Conservation (phyloP, 2,329 filamentous ascomycete genomes). For the Akanthomyces muscarius region DNA sequence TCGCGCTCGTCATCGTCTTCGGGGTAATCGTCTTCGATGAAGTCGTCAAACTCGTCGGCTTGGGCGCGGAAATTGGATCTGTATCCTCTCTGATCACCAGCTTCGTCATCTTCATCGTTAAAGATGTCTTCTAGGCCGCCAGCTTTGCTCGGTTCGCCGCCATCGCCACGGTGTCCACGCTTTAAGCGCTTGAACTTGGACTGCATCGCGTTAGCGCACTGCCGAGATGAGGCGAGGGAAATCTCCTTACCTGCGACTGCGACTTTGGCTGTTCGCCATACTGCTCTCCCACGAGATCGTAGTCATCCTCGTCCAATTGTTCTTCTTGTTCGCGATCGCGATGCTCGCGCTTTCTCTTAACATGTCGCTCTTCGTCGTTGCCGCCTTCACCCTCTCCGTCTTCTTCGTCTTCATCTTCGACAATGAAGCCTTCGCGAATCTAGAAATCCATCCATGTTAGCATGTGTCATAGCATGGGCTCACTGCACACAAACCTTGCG, state of each 20-base stretch:
- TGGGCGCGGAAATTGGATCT: slow-evolving; percentile 54
- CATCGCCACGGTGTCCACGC: slow-evolving; percentile 77
- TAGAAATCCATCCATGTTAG: slow-evolving; percentile 33
- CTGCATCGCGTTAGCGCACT: slow-evolving; percentile 40
- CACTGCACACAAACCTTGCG: slow-evolving; percentile 54
- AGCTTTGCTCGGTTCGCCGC: slow-evolving; percentile 58
- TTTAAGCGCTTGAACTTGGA: slow-evolving; percentile 96
- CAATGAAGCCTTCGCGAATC: slow-evolving; percentile 93
- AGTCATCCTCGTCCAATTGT: slow-evolving; percentile 89
- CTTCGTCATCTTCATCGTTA: slow-evolving; percentile 85
- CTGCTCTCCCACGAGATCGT: slow-evolving; percentile 88
- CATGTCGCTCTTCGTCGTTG: slow-evolving; percentile 50
- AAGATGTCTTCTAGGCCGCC: slow-evolving; percentile 89
- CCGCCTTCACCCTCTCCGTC: slow-evolving; percentile 60
- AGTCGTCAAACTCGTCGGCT: slow-evolving; percentile 84
- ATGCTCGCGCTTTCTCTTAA: slow-evolving; percentile 72
- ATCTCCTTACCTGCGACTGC: slow-evolving; percentile 62
- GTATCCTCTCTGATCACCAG: slow-evolving; percentile 50
- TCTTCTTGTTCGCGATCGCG: slow-evolving; percentile 79
- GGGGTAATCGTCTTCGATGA: slow-evolving; percentile 94
- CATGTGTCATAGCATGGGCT: background rate
- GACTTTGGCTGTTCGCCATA: slow-evolving; percentile 60
- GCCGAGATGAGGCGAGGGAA: background rate
- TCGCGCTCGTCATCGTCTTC: slow-evolving; percentile 77
- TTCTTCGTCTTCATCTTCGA: slow-evolving; percentile 76